A percentile compares a stretch with the other conserved stretches of the same genome.
Conservation (phyloP, 257 asterid species). For the Agastache rugosa region DNA sequence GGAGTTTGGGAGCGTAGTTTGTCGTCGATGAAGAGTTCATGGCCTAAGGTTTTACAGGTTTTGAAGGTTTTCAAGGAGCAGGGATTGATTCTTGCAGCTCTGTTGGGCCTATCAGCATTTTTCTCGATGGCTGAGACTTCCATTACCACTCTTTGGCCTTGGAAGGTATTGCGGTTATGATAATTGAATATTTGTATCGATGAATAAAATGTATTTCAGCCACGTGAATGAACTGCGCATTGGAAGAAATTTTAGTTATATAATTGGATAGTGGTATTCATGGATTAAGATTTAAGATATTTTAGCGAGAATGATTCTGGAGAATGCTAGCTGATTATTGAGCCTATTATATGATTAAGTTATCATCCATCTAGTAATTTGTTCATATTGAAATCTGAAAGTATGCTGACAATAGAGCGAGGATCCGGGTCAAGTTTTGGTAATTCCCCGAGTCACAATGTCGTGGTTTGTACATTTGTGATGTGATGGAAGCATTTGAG, state of each 20-base stretch:
- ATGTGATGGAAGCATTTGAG: slow-evolving; percentile 33
- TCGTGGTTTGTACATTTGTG: slow-evolving; percentile 27
- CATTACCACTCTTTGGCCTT: slow-evolving; percentile 98
- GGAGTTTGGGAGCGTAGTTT: slow-evolving; percentile 69
- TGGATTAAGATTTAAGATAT: background rate
- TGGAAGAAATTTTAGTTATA: background rate
- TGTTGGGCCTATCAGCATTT: slow-evolving; percentile 92
- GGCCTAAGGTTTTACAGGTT: slow-evolving; percentile 86
- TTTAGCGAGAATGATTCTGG: background rate
- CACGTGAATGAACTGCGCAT: background rate
- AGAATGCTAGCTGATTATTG: slow-evolving; percentile 11
- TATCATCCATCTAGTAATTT: background rate
- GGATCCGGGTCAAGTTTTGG: too few species aligned
- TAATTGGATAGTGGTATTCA: background rate
- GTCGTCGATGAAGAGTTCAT: slow-evolving; percentile 65
- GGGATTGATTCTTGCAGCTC: slow-evolving; percentile 83
- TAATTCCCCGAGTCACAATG: too few species aligned
- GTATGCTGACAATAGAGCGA: slow-evolving; percentile 7
- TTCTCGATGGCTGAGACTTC: slow-evolving; percentile 99
- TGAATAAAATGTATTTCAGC: background rate
- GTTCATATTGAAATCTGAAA: slow-evolving; percentile 8
- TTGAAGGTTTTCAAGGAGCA: slow-evolving; percentile 81
- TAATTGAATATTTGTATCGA: background rate
- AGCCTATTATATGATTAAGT: background rate
- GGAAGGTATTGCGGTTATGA: slow-evolving; percentile 73